phyloP scores from a whole-genome alignment of 805 yeast genomes.

The Starmerella tilneyi region DNA sequence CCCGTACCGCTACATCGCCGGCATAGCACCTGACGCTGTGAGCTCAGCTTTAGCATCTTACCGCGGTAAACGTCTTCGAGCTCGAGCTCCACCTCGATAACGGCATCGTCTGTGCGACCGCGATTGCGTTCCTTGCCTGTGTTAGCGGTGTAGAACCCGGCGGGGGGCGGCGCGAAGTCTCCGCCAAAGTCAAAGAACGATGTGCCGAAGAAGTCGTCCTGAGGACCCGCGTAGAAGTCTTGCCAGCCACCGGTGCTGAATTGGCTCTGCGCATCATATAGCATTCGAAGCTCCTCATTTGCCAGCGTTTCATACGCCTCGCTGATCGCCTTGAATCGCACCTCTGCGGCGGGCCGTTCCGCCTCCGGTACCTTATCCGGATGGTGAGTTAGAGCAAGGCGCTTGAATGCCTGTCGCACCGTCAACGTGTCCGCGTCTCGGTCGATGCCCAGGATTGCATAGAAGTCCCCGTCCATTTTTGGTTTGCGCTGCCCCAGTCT shows the following conservation, averaged over 20 bases:
- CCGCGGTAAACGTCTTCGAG: conserved; percentile 86
- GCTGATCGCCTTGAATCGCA: conserved; percentile 68
- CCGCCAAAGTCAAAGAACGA: conserved; percentile 7
- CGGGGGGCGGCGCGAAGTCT: not conserved
- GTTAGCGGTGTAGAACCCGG: conserved; percentile 14
- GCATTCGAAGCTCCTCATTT: conserved; percentile 40
- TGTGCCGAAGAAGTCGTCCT: conserved; percentile 7
- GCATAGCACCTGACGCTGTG: conserved; percentile 66
- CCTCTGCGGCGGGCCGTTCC: conserved; percentile 60
- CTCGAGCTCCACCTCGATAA: conserved; percentile 51
- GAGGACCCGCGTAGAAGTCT: conserved; percentile 27
- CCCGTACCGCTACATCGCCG: conserved; percentile 67
- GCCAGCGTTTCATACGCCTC: conserved; percentile 77
- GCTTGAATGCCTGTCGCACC: conserved; percentile 75
- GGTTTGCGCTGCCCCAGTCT: too few relatives aligned
- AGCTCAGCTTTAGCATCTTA: conserved; percentile 60
- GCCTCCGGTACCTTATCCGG: conserved; percentile 78
- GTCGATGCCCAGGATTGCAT: conserved; percentile 62
- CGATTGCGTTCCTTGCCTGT: conserved; percentile 21
- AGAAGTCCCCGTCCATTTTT: conserved; percentile 31
- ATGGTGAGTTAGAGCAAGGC: conserved; percentile 70
- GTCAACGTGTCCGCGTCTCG: conserved; percentile 56
- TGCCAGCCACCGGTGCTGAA: conserved; percentile 33
- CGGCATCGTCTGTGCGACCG: conserved; percentile 53
- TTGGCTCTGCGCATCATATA: conserved; percentile 30